Evolutionary conservation across 352 stramenopile species (phyloP).

Genomic region (Phytophthora europaea): DNA sequence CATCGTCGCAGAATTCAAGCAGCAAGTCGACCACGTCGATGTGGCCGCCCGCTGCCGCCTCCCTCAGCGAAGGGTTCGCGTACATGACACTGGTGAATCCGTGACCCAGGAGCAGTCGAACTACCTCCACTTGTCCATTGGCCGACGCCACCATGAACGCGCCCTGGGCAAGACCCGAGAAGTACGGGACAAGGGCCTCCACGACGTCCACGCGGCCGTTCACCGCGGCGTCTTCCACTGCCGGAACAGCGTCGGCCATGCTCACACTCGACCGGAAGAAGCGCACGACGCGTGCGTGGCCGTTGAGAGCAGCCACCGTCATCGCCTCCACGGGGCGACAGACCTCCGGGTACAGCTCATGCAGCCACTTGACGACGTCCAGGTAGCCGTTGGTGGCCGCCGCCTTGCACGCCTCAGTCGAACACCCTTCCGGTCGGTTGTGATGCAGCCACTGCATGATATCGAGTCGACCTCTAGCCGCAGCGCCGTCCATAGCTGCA

Average conservation of each 20-base stretch:
- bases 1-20: conserved; percentile 22
- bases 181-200: conserved; percentile 15
- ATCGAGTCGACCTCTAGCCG: conserved; percentile 17
- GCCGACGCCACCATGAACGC: conserved; percentile 23
- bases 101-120: conserved; percentile 6
- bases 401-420: background rate
- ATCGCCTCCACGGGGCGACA: conserved; percentile 16
- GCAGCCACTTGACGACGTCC: conserved; percentile 27
- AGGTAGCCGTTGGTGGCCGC: conserved; percentile 6
- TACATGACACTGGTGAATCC: conserved; percentile 23
- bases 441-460: conserved; percentile 24
- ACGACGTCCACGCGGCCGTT: conserved; percentile 15
- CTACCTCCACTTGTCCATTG: conserved; percentile 17
- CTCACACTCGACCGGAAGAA: conserved; percentile 17
- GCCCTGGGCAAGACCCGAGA: conserved; percentile 22
- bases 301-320: conserved; percentile 11
- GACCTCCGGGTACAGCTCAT: conserved; percentile 9
- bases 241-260: conserved; percentile 17
- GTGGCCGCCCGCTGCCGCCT: conserved; percentile 19
- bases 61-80: conserved; percentile 20
- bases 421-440: conserved; percentile 17
- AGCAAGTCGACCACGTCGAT: conserved; percentile 13
- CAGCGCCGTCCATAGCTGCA: conserved; percentile 24
- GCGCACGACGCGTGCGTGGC: conserved; percentile 10
- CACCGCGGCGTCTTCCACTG: conserved; percentile 9